Evolutionary conservation across 345 rosid genomes (phyloP).

Genomic region (Brassica rapa): DNA sequence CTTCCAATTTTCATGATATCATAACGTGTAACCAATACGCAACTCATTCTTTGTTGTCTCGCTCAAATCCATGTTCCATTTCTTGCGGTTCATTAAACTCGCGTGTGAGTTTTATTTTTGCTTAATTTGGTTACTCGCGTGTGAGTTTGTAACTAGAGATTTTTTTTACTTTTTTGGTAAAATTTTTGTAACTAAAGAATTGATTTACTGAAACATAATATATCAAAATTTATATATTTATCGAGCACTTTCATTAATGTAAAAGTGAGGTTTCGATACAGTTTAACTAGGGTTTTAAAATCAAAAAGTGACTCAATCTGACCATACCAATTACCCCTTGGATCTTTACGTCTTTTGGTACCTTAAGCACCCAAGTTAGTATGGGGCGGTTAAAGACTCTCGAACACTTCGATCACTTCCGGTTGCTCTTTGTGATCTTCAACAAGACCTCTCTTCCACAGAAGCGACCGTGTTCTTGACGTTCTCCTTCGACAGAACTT

Average conservation of each 20-base stretch:
- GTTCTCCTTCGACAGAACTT: conserved; percentile 76
- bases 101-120: conserved; percentile 1
- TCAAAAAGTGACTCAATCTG: conserved; percentile 55
- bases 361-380: conserved; percentile 91
- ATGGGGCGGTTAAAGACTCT: conserved; percentile 90
- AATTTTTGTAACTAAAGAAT: not conserved
- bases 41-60: conserved; percentile 3
- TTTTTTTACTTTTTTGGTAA: too few relatives aligned
- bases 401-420: conserved; percentile 87
- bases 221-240: not conserved
- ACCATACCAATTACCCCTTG: conserved; percentile 84
- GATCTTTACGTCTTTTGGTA: conserved; percentile 88
- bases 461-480: conserved; percentile 64
- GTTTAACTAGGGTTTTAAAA: not conserved
- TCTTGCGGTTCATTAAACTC: conserved; percentile 19
- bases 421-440: conserved; percentile 68
- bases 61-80: not conserved
- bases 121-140: too few relatives aligned
- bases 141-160: not conserved
- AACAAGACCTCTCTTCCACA: conserved; percentile 65
- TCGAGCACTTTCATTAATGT: too few relatives aligned
- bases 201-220: not conserved
- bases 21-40: not conserved
- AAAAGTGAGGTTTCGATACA: not conserved
- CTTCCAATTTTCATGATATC: conserved; percentile 7